Base-by-base conservation (phyloP, 805 yeast genomes). In the Metschnikowia borealis region DNA sequence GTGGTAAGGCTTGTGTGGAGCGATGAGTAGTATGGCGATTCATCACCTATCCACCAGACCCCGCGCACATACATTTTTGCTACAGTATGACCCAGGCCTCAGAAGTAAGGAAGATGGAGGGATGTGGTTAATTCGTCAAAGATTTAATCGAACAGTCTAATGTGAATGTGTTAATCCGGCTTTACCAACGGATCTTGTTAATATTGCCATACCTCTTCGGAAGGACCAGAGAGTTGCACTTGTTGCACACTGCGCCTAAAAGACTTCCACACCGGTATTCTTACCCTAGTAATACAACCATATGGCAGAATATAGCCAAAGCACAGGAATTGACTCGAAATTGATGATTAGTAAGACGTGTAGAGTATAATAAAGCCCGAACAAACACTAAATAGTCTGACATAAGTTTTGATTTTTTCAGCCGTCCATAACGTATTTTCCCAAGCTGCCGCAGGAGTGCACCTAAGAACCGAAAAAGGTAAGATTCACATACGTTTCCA, bases 401-500 rank as follows among this genome's bases (percentile, higher is more conserved):
- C 29, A 21, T 11, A 38, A 38, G 31, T 2, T 20, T 8, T n/a
- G 38, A 38, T 8, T 11, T 38, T 20, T 8, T 23, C 13, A 38
- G 41, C 14, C 17, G 21, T 26, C 21, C n/a, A 3, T 15, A 23
- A 33, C 26, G 43, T 15, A 33, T 39, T 10, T 15, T 20, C 33
- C 21, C 20, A 26, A 29, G 21, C 43, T 15, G 21, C n/a, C 43
- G 34, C 43, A 42, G 45, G 45, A 42, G 36, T 42, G 45, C 45
- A 42, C 17, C 21, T 29, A 39, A 39, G 34, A 39, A 26, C 43
- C 11, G 43, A 39, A 39, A 39, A 39, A 39, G 43, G 43, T 29
- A n/a, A 15, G 34, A 15, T 38, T 37, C 15, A 38, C 41, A 13
- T 38, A 39, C 43, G 26, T 39, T 15, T 29, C 43, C 21, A 21